Evolutionary conservation across 2,329 filamentous ascomycete species (phyloP).

Genomic region (Diplodia mutila): DNA sequence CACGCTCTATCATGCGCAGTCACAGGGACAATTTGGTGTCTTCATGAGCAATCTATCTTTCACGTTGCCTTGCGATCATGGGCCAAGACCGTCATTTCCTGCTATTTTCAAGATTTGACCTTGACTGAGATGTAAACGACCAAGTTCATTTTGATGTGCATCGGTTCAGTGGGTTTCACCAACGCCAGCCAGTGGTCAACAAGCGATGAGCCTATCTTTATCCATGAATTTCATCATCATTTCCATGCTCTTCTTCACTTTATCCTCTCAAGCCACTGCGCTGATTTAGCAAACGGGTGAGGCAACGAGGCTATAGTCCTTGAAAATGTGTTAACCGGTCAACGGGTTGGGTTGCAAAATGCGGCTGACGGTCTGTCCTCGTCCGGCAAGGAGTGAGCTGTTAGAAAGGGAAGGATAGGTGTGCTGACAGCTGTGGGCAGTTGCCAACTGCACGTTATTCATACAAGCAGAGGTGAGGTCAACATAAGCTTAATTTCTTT

Average conservation of each 20-base stretch:
- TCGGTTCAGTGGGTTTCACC: not conserved
- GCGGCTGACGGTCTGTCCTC: too few species aligned
- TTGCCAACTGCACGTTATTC: not conserved
- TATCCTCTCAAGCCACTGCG: too few species aligned
- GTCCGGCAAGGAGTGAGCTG: too few species aligned
- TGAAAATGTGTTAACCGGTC: too few species aligned
- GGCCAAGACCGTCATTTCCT: too few species aligned
- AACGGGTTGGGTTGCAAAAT: too few species aligned
- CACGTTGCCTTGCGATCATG: too few species aligned
- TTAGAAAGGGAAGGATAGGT: too few species aligned
- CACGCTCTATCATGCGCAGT: not conserved
- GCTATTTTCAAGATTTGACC: not conserved
- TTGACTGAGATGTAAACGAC: not conserved
- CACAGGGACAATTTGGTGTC: not conserved
- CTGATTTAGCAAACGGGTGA: too few species aligned
- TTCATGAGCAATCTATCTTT: not conserved
- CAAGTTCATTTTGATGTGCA: too few species aligned
- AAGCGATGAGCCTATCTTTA: not conserved
- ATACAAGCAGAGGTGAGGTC: not conserved
- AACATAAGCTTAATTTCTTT: conserved; percentile 6
- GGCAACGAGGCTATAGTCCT: too few species aligned
- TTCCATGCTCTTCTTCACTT: not conserved
- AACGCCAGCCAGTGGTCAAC: not conserved
- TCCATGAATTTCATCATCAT: not conserved
- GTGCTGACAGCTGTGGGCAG: not conserved